Base-by-base conservation (phyloP, 352 stramenopile genomes). In the Phytophthora pluvialis region DNA sequence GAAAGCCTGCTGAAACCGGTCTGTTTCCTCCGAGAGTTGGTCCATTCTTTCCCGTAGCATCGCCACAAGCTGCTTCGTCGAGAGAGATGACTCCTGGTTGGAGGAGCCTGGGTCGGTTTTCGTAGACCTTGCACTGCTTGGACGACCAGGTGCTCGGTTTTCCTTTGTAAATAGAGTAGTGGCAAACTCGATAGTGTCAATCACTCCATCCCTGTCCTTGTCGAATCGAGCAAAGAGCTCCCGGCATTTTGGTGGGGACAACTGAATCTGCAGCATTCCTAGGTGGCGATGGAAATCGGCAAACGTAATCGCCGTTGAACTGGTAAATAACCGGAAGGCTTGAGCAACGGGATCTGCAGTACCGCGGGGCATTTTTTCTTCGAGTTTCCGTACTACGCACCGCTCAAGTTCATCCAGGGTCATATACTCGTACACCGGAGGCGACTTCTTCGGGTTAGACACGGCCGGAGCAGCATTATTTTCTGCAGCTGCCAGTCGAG, bases 1-100 rank as follows among this genome's bases (percentile, higher is more conserved):
- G 28, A 89, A 86, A 28, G 83, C 81, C 69, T 93, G 86, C 21
- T 86, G 83, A 21, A 94, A 92, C 7, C 77, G 80, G 38, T 91
- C 86, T 4, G 79, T 83, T 53, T 86, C 82, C 44, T 91, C 89
- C 0, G 78, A 86, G 3, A 81, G 77, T 29, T 90, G 80, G 18
- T 90, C 80, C 11, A 94, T 69, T 53, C 80, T 86, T 15, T 90
- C 77, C 9, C 81, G 72, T 55, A 94, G 56, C 39, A 67, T 76
- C 1, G 73, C 54, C 26, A 91, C 64, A 29, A 92, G 73, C 50
- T 92, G 78, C 28, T 86, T 76, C 13, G 81, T 87, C 16, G 81
- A 75, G 6, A 91, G 57, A 18, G 73, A 54, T 4, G 66, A 52
- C 4, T 80, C 80, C n/a, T 75, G 67, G 18, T 79, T 72, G 3